Conservation (phyloP, 805 yeast genomes). For the Kuraishia piskuri region DNA sequence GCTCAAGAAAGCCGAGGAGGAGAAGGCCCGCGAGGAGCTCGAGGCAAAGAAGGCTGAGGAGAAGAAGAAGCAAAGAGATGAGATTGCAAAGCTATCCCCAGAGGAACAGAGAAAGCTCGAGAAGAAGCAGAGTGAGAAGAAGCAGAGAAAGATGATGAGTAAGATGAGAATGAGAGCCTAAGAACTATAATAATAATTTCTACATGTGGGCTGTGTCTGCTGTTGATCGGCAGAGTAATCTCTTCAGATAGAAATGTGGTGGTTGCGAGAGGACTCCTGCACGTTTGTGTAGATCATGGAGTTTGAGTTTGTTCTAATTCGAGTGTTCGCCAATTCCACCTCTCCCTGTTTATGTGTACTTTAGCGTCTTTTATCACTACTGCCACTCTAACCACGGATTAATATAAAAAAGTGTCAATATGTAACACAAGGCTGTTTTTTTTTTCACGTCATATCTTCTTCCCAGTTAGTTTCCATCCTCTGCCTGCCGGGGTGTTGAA, state of each 20-base stretch:
- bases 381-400: background rate
- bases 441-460: too few relatives aligned
- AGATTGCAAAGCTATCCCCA: constrained; percentile 47
- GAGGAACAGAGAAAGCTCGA: constrained; percentile 76
- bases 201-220: background rate
- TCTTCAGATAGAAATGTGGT: background rate
- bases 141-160: constrained; percentile 63
- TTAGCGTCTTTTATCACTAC: too few relatives aligned
- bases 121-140: constrained; percentile 73
- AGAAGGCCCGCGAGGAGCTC: constrained; percentile 54
- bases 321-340: too few relatives aligned
- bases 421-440: too few relatives aligned
- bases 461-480: constrained; percentile 43
- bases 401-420: background rate
- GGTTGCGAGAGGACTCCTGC: background rate
- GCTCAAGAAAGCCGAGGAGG: constrained; percentile 62
- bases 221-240: background rate
- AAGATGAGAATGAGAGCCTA: constrained; percentile 41
- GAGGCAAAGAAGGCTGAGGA: constrained; percentile 66
- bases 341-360: too few relatives aligned
- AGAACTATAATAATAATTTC: background rate
- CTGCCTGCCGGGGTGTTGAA: constrained; percentile 45
- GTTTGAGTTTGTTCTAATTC: too few relatives aligned
- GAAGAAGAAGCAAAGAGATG: constrained; percentile 56
- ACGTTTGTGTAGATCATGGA: background rate